Evolutionary conservation across 2,329 filamentous ascomycete species (phyloP), one percentile per base, ranked within the genome.

Genomic region (Lecanicillium sp.): DNA sequence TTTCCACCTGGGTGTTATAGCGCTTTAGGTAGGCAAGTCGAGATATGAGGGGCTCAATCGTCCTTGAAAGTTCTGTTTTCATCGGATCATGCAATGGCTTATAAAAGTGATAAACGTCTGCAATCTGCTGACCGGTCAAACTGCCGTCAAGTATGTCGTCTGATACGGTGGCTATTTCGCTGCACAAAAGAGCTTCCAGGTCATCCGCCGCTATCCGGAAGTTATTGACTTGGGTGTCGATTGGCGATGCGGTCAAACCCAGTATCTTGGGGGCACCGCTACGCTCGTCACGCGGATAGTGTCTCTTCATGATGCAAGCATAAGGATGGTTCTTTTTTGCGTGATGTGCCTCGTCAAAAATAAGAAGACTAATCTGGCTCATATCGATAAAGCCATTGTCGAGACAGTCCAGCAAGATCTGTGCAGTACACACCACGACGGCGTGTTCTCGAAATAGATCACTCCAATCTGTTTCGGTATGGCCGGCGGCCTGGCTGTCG

Each of bases 271-370:
- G 92, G 92, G 4, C 79, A 71, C 34, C 62, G 64, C 0, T 7
- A 54, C 49, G 61, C 2, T 57, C 49, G 20, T 70, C 65, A 3
- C 70, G 60, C 2, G 77, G 51, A 53, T 96, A 97, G 49, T 86
- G 88, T 42, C 94, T 84, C 50, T 85, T 88, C 61, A 98, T 86
- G 42, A 98, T 92, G 19, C 78, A 74, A 15, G 90, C 87, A 54
- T 95, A 98, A 0, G 87, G 74, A 52, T 98, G 92, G 37, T 88
- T 84, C 57, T 90, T 94, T 62, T 98, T 98, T 1, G 90, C 80
- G 54, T 97, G 92, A 52, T 98, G 92, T 5, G 89, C 92, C 60
- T 98, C 92, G 52, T 98, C 92, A 48, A 98, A 95, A 43, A 97
- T 80, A 28, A 98, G 68, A 2, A 98, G 72, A 52, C 90, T 97